A percentile compares a stretch with the other conserved stretches of the same genome.
Conservation (phyloP, 2,329 filamentous ascomycete species). For the Drechslerella coelobrocha region DNA sequence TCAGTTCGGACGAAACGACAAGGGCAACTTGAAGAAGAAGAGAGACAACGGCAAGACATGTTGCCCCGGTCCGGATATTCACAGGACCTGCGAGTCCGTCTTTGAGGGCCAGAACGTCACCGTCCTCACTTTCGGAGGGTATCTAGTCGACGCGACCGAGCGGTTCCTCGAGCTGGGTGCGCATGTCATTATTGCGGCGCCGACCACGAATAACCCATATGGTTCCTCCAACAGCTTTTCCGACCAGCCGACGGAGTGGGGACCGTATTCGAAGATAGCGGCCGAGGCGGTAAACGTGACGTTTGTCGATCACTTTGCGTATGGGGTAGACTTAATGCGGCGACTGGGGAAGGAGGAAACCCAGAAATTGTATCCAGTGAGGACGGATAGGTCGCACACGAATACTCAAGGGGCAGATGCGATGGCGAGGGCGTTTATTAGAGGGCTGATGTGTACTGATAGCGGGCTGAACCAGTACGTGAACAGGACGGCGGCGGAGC, state of each 20-base stretch:
- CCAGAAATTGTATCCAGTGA: constrained; percentile 21
- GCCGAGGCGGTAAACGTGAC: constrained; percentile 4
- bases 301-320: constrained; percentile 28
- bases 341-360: constrained; percentile 17
- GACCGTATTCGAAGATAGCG: constrained; percentile 8
- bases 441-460: constrained; percentile 18
- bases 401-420: constrained; percentile 20
- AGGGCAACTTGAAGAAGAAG: constrained; percentile 6
- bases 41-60: constrained; percentile 34
- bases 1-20: constrained; percentile 37
- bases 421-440: constrained; percentile 31
- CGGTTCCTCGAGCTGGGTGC: constrained; percentile 6
- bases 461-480: constrained; percentile 14
- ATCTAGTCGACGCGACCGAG: constrained; percentile 20
- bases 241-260: constrained; percentile 23
- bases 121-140: constrained; percentile 21
- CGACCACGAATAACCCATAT: constrained; percentile 25
- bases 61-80: constrained; percentile 12
- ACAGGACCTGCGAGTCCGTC: constrained; percentile 5
- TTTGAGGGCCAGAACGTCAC: constrained; percentile 14
- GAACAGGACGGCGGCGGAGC: constrained; percentile 15
- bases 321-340: constrained; percentile 22
- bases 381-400: constrained; percentile 25
- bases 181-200: constrained; percentile 25
- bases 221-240: constrained; percentile 3